Evolutionary conservation across 2,329 filamentous ascomycete genomes (phyloP).

Genomic region (Scytalidium sp.): DNA sequence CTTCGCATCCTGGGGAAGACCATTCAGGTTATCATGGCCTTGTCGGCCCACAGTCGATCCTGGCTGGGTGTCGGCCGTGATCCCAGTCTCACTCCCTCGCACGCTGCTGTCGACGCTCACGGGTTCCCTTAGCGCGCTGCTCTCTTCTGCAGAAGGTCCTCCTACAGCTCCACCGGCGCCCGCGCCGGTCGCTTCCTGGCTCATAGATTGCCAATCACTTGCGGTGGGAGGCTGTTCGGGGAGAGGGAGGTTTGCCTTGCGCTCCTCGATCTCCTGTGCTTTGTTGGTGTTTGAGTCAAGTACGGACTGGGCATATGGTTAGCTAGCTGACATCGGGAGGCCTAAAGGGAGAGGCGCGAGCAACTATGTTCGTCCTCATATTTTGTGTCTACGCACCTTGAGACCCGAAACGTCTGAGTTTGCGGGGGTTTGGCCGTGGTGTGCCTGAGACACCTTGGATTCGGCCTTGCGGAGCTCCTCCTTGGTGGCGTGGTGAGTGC

Average conservation of each 20-base stretch:
- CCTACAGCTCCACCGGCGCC: slow-evolving; percentile 54
- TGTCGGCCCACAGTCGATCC: slow-evolving; percentile 56
- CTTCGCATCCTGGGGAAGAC: slow-evolving; percentile 56
- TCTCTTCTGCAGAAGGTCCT: slow-evolving; percentile 54
- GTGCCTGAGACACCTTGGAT: neutral
- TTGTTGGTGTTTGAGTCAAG: slow-evolving; percentile 37
- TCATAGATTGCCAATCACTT: slow-evolving; percentile 67
- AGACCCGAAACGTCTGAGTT: neutral
- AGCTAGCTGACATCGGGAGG: no score
- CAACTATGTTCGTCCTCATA: neutral
- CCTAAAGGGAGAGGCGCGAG: no score
- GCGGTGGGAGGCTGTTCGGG: slow-evolving; percentile 69
- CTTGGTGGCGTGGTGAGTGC: neutral
- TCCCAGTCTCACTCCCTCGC: neutral
- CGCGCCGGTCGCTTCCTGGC: neutral
- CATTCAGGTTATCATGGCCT: slow-evolving; percentile 51
- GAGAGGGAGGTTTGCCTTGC: slow-evolving; percentile 68
- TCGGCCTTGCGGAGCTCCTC: neutral
- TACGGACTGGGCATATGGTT: neutral
- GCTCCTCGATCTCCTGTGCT: slow-evolving; percentile 60
- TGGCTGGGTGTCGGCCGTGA: slow-evolving; percentile 39
- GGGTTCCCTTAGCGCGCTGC: slow-evolving; percentile 53
- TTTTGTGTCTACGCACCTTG: neutral
- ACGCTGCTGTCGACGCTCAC: slow-evolving; percentile 25
- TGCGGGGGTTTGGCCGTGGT: neutral